These are phyloP conservation scores for Quercus berberidifolia DNA, from an alignment of 306 rosid species.

Conservation along the genomic window DNA sequence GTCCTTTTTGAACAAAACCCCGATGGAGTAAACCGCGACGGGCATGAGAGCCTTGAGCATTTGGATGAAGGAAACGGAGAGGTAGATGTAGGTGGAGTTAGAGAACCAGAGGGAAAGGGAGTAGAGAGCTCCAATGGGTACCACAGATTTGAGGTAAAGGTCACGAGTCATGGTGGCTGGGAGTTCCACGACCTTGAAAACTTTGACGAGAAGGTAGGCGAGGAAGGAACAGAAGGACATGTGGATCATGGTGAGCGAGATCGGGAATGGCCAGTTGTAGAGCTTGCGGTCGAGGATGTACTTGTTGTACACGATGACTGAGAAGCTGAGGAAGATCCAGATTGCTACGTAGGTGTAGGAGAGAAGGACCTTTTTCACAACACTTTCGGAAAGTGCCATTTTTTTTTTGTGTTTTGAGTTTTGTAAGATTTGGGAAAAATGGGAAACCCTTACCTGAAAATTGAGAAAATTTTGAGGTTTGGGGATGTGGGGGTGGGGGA, in stretches of 20 bases:
- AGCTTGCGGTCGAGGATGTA: conserved; percentile 88
- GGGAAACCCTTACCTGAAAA: conserved; percentile 34
- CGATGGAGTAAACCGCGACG: conserved; percentile 84
- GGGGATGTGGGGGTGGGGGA: not conserved
- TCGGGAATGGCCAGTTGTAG: conserved; percentile 96
- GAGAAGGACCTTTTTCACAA: conserved; percentile 71
- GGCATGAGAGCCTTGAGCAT: conserved; percentile 98
- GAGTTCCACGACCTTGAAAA: conserved; percentile 84
- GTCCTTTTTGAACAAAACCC: conserved; percentile 64
- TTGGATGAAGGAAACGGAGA: conserved; percentile 92
- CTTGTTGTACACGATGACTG: conserved; percentile 94
- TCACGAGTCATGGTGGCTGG: conserved; percentile 88
- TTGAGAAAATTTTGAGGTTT: not conserved
- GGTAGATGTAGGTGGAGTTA: conserved; percentile 80
- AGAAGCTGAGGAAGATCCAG: conserved; percentile 97
- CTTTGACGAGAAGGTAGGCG: conserved; percentile 73
- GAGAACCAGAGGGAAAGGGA: conserved; percentile 93
- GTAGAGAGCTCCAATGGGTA: conserved; percentile 95
- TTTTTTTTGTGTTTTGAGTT: too few relatives aligned
- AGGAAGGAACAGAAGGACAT: conserved; percentile 93
- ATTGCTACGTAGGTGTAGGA: conserved; percentile 78
- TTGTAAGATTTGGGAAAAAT: not conserved
- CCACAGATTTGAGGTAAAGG: conserved; percentile 69
- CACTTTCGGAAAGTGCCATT: conserved; percentile 79
- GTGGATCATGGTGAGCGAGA: conserved; percentile 96